Evolutionary conservation across 2,329 filamentous ascomycete species (phyloP), one percentile per base, ranked within the genome.

Genomic region (Fusarium mangiferae): DNA sequence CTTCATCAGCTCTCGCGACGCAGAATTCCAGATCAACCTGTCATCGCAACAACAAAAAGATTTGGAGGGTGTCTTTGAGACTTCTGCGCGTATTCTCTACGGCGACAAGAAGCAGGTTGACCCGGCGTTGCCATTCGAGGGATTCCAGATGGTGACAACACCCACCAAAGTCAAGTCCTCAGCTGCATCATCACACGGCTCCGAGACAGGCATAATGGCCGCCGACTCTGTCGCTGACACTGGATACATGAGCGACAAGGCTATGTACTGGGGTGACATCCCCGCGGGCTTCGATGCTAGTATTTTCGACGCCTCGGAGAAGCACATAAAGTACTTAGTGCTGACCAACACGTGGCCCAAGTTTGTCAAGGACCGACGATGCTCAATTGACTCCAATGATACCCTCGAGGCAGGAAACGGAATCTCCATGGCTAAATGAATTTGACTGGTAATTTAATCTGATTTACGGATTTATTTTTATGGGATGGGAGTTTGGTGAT

Each of bases 311-410:
- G 85, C 84, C 24, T 88, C 90, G 0, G 87, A 91, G 77, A 80
- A 82, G 20, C 88, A 87, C 76, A 89, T 93, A 82, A 92, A 91
- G 80, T 90, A 92, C 67, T 84, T 92, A 1, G 90, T 93, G 6
- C 82, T 92, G 62, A 92, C 90, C 20, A 93, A 93, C 78, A 93
- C 91, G 1, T 93, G 91, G 91, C 88, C 88, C 41, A 89, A 89
- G 77, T 90, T 87, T 70, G 85, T 89, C 67, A 83, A 81, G 66
- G 85, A 86, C 57, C 75, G 81, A 54, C 75, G 81, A 39, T 75
- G 77, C n/a, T 83, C 81, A 3, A 74, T 81, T 42, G 81, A 82
- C 54, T 77, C 78, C 13, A 71, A 72, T 28, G 77, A 73, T 67
- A 69, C 64, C 45, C 62, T 76, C 4, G 77, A 79, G 38, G 62